Evolutionary conservation across 169 alveolate species (phyloP).

Genomic region (Blepharisma undulans): DNA sequence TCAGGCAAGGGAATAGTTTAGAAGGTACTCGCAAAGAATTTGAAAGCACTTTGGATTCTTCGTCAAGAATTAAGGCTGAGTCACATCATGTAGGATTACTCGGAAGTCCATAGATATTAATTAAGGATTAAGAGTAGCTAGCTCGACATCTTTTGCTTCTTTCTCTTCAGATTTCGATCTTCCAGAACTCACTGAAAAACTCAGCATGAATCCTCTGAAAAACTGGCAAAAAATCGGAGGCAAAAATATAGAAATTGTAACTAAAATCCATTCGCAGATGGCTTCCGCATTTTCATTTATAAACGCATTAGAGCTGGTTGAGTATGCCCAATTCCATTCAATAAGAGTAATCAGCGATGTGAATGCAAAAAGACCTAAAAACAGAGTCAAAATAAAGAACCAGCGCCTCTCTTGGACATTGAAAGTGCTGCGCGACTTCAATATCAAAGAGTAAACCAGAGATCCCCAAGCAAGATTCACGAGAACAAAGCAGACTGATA

Average conservation of each 20-base stretch:
- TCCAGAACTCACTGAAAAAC: not conserved
- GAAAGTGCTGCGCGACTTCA: not conserved
- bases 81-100: not conserved
- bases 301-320: not conserved
- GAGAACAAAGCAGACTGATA: not conserved
- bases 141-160: not conserved
- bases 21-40: not conserved
- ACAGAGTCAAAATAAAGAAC: not conserved
- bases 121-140: not conserved
- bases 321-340: not conserved
- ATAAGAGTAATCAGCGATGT: not conserved
- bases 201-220: not conserved
- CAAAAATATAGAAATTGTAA: not conserved
- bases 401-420: not conserved
- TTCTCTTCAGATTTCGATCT: not conserved
- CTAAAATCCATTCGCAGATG: constrained; percentile 3
- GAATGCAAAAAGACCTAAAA: not conserved
- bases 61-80: not conserved
- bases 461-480: not conserved
- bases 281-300: not conserved
- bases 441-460: not conserved
- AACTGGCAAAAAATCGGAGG: not conserved
- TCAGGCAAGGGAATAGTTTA: not conserved
- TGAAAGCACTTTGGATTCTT: not conserved
- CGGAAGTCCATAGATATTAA: not conserved